Evolutionary conservation across 257 asterid species (phyloP), one percentile per base, ranked within the genome.

Genomic region (Nicotiana attenuata): DNA sequence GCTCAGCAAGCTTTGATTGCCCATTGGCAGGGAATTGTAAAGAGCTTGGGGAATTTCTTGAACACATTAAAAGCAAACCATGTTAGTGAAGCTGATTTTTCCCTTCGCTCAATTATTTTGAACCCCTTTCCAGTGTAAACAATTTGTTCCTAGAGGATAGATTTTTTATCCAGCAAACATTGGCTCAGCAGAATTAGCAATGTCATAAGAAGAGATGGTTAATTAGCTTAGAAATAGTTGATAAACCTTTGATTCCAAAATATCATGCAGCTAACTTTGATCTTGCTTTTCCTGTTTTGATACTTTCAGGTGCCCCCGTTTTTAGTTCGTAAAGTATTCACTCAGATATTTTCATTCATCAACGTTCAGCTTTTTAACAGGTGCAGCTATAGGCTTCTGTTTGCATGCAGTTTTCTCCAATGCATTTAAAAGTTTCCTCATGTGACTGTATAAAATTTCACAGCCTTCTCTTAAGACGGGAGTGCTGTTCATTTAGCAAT

Each of bases 21-120:
- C 85, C 99, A 96, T 84, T 96, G 99, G 99, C 98, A 96, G 87
- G 98, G 99, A 82, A 96, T 96, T 52, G 99, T 93, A 81, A 93
- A 90, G 85, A 90, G 97, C 92, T 94, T 96, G 5, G 97, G 92
- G 77, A 92, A 82, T 85, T 92, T 96, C 87, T 86, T 96, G 94
- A 86, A 86, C 86, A 92, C 98, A 19, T 92, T 94, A 82, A 94
- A 96, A 88, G 94, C 87, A 33, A 96, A 94, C 87, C 87, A 96
- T 90, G 99, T 96, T 50, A 80, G 97, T 89, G 82, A 81, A 83
- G 56, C 52, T 19, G 65, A 60, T 78, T 78, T n/a, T 81, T 47
- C 13, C 20, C 80, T 61, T 83, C 71, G 66, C 66, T 73, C 65
- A 52, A 20, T 75, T 75, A 75, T 50, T 26, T 50, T 75, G 16